phyloP scores from a whole-genome alignment of 495 filamentous ascomycete species.

The Cladorrhinum samala region DNA sequence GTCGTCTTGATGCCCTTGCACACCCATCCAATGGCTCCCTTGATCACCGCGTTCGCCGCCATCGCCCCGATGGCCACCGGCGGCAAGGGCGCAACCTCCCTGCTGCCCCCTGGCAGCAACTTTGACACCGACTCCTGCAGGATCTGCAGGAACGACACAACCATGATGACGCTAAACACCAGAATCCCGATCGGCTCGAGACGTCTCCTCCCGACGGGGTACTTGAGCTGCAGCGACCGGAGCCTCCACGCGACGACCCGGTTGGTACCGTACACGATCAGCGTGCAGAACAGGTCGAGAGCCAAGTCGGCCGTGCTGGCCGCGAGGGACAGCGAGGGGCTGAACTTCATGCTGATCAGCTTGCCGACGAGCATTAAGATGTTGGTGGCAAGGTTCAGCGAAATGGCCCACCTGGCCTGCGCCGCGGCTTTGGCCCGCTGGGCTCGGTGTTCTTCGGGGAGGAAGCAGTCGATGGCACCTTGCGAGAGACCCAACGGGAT shows the following conservation, averaged over 20 bases:
- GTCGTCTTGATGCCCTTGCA: slow-evolving; percentile 43
- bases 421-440: slow-evolving; percentile 31
- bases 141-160: slow-evolving; percentile 44
- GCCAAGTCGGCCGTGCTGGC: slow-evolving; percentile 43
- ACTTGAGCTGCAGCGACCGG: slow-evolving; percentile 29
- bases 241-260: slow-evolving; percentile 40
- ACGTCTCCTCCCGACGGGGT: slow-evolving; percentile 42
- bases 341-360: slow-evolving; percentile 30
- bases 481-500: slow-evolving; percentile 32
- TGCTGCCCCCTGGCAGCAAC: slow-evolving; percentile 31
- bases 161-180: slow-evolving; percentile 50
- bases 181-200: slow-evolving; percentile 46
- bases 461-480: slow-evolving; percentile 37
- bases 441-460: slow-evolving; percentile 45
- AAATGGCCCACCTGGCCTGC: slow-evolving; percentile 47
- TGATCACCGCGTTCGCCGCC: slow-evolving; percentile 37
- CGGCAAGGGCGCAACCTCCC: slow-evolving; percentile 23
- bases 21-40: slow-evolving; percentile 42
- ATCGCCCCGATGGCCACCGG: slow-evolving; percentile 37
- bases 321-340: slow-evolving; percentile 42
- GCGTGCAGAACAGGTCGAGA: slow-evolving; percentile 43
- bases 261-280: slow-evolving; percentile 45
- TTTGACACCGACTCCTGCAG: slow-evolving; percentile 42
- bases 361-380: slow-evolving; percentile 40
- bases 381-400: slow-evolving; percentile 46